Base-by-base conservation (phyloP, 2,329 filamentous ascomycete genomes). In the Colletotrichum cereale region DNA sequence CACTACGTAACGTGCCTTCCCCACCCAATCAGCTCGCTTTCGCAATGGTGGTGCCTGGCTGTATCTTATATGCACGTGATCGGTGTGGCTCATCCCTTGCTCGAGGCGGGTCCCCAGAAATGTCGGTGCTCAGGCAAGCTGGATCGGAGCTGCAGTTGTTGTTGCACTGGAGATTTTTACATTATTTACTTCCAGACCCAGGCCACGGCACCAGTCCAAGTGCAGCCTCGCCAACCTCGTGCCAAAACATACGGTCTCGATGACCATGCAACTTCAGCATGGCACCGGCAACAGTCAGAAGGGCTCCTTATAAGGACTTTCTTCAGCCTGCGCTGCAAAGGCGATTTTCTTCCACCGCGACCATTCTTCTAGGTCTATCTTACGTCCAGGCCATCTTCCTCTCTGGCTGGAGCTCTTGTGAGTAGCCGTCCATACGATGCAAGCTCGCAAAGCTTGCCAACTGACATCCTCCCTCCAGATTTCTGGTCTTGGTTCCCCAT, bases 401-500 rank as follows among this genome's bases (percentile, higher is more conserved):
- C 74, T 91, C 92, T 24, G 86, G 87, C 74, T 93, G 90, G 85
- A 87, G 87, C 75, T 91, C 91, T 56, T 86, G 93, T 95, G 80
- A 80, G 91, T 85, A 40, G 34, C 29, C 14, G 21, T 26, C 29
- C 26, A 58, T 26, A 61, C 36, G 34, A 69, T 75, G 65, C 68
- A 44, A 44, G 48, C 2, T 58, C 21, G 55, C 57, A 53, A 36
- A 65, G 61, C 50, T 68, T 36, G 6, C 10, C 62, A 55, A 38
- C 75, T 73, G 42, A 63, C 55, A 7, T 38, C 8, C 8, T 44
- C n/a, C 62, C 42, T 75, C 18, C 36, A 96, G 93, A 90, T 62
- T 84, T 97, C 73, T 97, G 94, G 95, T 86, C 91, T 76, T 96
- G 93, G 92, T 94, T 97, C 75, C 95, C 95, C 31, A 77, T 97